Conservation (phyloP, 208 protist genomes). For the Wallacemonas sp. region DNA sequence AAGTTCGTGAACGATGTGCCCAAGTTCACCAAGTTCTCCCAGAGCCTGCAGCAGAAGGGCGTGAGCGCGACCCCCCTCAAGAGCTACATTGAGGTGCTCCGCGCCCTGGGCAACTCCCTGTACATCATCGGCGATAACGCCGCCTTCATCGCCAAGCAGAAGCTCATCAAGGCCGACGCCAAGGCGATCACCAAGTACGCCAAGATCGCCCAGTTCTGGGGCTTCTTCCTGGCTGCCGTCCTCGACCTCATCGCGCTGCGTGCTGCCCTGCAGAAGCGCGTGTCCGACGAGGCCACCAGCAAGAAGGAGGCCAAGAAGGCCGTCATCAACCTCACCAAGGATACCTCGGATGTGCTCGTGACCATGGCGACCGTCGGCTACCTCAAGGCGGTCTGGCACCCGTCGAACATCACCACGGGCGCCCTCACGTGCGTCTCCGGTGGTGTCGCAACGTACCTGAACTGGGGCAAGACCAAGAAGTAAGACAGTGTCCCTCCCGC, state of each 20-base stretch:
- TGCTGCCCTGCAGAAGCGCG: slow-evolving; percentile 56
- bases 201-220: slow-evolving; percentile 92
- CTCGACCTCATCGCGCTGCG: slow-evolving; percentile 81
- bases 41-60: slow-evolving; percentile 37
- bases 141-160: slow-evolving; percentile 82
- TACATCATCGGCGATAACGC: slow-evolving; percentile 91
- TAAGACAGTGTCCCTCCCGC: not conserved
- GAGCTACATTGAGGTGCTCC: slow-evolving; percentile 82
- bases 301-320: slow-evolving; percentile 79
- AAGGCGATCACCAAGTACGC: slow-evolving; percentile 58
- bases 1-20: slow-evolving; percentile 86
- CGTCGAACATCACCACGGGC: slow-evolving; percentile 60
- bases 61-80: slow-evolving; percentile 47
- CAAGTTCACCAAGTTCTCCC: slow-evolving; percentile 73
- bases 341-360: slow-evolving; percentile 80
- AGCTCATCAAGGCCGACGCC: slow-evolving; percentile 53
- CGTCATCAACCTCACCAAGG: slow-evolving; percentile 79
- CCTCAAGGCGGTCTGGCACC: slow-evolving; percentile 71
- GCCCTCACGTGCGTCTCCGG: slow-evolving; percentile 83
- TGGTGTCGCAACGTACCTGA: slow-evolving; percentile 87
- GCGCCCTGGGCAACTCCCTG: slow-evolving; percentile 82
- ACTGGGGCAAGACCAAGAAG: slow-evolving; percentile 91
- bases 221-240: slow-evolving; percentile 87
- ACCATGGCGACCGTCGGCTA: slow-evolving; percentile 87
- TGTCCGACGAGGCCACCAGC: slow-evolving; percentile 44